Evolutionary conservation across 1,284 basidiomycete genomes (phyloP).

Genomic region (Leccinum pachyderme): DNA sequence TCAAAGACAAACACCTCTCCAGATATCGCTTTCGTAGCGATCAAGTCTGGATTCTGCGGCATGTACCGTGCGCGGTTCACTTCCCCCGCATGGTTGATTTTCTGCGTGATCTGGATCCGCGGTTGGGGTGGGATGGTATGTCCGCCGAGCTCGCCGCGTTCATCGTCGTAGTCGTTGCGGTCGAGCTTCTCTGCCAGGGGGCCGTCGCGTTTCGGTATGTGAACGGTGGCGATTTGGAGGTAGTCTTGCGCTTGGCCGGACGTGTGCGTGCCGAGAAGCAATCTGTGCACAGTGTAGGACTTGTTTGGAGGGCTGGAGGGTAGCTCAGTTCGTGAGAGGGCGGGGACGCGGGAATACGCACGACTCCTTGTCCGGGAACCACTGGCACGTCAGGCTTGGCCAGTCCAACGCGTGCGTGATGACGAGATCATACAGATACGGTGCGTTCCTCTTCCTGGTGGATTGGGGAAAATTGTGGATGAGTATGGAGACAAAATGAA

Average conservation of each 20-base stretch:
- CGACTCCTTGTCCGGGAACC: slow-evolving; percentile 98
- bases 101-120: slow-evolving; percentile 87
- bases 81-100: slow-evolving; percentile 95
- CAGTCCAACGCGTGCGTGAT: slow-evolving; percentile 98
- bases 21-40: slow-evolving; percentile 90
- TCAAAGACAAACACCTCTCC: slow-evolving; percentile 96
- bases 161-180: slow-evolving; percentile 86
- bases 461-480: slow-evolving; percentile 7
- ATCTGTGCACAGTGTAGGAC: slow-evolving; percentile 88
- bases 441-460: slow-evolving; percentile 93
- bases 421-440: slow-evolving; percentile 96
- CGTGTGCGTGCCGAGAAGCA: slow-evolving; percentile 97
- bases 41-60: slow-evolving; percentile 97
- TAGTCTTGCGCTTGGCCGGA: slow-evolving; percentile 95
- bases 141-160: slow-evolving; percentile 87
- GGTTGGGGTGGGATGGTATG: slow-evolving; percentile 77
- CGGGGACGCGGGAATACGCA: slow-evolving; percentile 40
- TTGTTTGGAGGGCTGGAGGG: slow-evolving; percentile 83
- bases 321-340: slow-evolving; percentile 1
- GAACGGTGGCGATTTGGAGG: slow-evolving; percentile 93
- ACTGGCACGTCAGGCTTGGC: slow-evolving; percentile 97
- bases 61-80: slow-evolving; percentile 98
- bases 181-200: slow-evolving; percentile 72
- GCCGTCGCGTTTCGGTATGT: slow-evolving; percentile 81
- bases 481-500: slow-evolving; percentile 2